Percentiles rank a stretch among this genome's conserved stretches.
Conservation (phyloP, 2,329 filamentous ascomycete species). For the Fusarium dlaminii region DNA sequence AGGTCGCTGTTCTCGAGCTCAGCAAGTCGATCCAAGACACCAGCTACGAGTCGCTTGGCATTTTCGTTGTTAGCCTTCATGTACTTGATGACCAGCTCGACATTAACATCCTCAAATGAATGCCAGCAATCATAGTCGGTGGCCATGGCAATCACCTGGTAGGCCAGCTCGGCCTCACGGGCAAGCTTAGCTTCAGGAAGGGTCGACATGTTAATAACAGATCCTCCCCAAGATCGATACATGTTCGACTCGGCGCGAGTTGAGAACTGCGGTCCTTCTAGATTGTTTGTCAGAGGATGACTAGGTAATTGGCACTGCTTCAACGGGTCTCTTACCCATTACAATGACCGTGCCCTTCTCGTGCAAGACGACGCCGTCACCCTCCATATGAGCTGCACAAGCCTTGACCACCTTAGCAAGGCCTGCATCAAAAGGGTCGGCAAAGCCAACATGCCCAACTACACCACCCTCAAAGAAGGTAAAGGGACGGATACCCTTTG, state of each 20-base stretch:
- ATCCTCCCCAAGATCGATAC: constrained; percentile 93
- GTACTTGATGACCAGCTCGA: constrained; percentile 96
- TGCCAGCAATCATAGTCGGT: constrained; percentile 99
- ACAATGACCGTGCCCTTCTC: constrained; percentile 86
- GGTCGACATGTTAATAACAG: constrained; percentile 97
- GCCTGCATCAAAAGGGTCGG: constrained; percentile 88
- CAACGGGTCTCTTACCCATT: constrained; percentile 70
- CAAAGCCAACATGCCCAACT: constrained; percentile 94
- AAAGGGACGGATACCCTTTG: constrained; percentile 92
- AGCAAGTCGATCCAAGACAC: constrained; percentile 85
- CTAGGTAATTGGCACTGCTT: not conserved
- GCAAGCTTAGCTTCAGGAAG: constrained; percentile 96
- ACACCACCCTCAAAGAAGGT: constrained; percentile 95
- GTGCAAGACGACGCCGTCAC: constrained; percentile 86
- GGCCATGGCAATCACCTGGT: constrained; percentile 99
- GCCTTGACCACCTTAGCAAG: constrained; percentile 80
- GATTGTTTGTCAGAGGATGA: constrained; percentile 29
- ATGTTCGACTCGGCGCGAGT: constrained; percentile 95
- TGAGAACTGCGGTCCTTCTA: constrained; percentile 97
- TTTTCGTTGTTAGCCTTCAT: constrained; percentile 95
- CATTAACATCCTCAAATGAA: constrained; percentile 82
- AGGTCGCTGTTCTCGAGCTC: constrained; percentile 80
- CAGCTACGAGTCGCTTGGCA: constrained; percentile 83
- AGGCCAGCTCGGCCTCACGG: constrained; percentile 93
- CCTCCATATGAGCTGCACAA: constrained; percentile 79